Evolutionary conservation across 163 green algal species (phyloP).

Genomic region (Prototheca wickerhamii): DNA sequence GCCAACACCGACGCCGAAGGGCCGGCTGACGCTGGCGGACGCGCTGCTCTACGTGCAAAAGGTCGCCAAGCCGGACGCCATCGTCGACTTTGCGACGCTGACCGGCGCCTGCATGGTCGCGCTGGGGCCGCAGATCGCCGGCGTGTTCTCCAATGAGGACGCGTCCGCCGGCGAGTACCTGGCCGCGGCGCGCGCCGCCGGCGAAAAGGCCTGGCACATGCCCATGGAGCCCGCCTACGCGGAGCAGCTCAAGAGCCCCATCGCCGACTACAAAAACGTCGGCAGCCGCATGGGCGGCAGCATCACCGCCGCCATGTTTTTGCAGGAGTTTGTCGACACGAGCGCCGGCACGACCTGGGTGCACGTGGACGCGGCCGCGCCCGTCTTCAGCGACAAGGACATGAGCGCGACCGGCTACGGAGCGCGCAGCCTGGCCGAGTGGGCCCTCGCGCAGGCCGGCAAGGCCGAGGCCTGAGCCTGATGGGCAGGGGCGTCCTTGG

Average conservation of each 20-base stretch:
- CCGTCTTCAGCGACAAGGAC: conserved; percentile 82
- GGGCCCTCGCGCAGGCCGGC: conserved; percentile 36
- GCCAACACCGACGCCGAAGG: conserved; percentile 74
- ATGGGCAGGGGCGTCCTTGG: no score
- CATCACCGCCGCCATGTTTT: conserved; percentile 92
- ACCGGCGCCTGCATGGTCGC: conserved; percentile 84
- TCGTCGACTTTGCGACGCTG: conserved; percentile 93
- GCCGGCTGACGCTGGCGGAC: conserved; percentile 87
- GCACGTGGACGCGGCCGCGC: conserved; percentile 91
- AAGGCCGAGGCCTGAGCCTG: no score
- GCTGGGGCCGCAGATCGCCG: conserved; percentile 49
- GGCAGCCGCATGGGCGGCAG: conserved; percentile 54
- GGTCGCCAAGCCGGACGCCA: conserved; percentile 27
- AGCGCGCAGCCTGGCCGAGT: conserved; percentile 70
- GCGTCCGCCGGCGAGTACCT: conserved; percentile 47
- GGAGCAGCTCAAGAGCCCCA: conserved; percentile 68
- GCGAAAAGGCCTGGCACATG: conserved; percentile 93
- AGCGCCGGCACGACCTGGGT: conserved; percentile 82
- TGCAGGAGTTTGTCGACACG: conserved; percentile 81
- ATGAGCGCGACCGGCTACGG: conserved; percentile 83
- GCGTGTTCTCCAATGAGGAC: conserved; percentile 53
- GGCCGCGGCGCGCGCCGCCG: conserved; percentile 20
- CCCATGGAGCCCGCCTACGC: conserved; percentile 86
- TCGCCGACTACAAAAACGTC: conserved; percentile 74
- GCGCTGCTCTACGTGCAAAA: conserved; percentile 85